Percentiles rank a stretch among this genome's conserved stretches.
Conservation (phyloP, 2,329 filamentous ascomycete genomes). For the Fusarium sp. region DNA sequence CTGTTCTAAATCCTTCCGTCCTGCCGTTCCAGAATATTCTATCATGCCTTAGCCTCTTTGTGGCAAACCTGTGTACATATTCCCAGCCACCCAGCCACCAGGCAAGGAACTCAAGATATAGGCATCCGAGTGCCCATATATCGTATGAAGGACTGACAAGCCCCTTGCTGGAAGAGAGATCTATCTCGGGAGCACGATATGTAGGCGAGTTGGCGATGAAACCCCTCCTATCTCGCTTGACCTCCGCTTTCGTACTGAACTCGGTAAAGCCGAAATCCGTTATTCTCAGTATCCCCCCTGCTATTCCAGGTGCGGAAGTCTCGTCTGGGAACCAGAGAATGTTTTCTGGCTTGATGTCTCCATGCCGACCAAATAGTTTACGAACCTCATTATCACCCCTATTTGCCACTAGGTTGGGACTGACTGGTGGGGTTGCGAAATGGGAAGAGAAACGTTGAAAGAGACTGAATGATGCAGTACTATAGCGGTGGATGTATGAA, state of each 20-base stretch:
- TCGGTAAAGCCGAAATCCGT: background rate
- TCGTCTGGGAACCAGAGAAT: background rate
- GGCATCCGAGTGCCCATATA: background rate
- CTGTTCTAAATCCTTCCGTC: too few relatives aligned
- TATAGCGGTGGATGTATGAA: background rate
- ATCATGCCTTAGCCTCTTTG: too few relatives aligned
- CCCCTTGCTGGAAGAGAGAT: background rate
- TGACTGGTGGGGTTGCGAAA: too few relatives aligned
- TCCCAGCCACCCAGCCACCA: background rate
- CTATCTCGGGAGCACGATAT: background rate
- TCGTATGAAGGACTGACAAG: background rate
- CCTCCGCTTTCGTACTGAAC: background rate
- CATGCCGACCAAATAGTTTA: background rate
- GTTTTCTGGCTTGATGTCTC: background rate
- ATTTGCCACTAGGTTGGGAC: too few relatives aligned
- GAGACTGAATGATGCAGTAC: background rate
- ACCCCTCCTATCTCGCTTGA: background rate
- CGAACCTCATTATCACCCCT: background rate
- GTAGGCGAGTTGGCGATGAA: background rate
- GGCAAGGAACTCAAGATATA: background rate
- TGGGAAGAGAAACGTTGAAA: too few relatives aligned
- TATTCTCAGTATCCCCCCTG: background rate
- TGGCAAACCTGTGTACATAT: too few relatives aligned
- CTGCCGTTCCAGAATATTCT: too few relatives aligned
- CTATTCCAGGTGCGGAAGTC: too few relatives aligned